phyloP scores from a whole-genome alignment of 306 rosid species.

The Prunus kanzakura region DNA sequence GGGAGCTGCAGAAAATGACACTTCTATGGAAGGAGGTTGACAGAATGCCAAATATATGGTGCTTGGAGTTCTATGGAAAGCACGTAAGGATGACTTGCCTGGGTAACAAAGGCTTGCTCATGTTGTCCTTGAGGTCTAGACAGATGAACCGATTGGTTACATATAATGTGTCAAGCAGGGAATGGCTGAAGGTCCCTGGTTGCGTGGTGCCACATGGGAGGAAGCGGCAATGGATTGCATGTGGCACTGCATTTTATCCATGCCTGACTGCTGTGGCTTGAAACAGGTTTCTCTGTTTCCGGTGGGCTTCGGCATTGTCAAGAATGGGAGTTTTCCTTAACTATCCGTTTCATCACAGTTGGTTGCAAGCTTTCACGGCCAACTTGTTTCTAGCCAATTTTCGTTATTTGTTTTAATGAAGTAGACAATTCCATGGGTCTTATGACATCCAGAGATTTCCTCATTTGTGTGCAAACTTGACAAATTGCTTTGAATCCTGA shows the following conservation, averaged over 20 bases:
- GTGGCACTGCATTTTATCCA: conserved; percentile 82
- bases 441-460: conserved; percentile 10
- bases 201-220: conserved; percentile 60
- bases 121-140: conserved; percentile 74
- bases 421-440: conserved; percentile 30
- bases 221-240: conserved; percentile 65
- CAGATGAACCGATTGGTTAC: conserved; percentile 70
- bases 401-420: conserved; percentile 24
- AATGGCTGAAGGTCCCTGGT: conserved; percentile 86
- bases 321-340: conserved; percentile 1
- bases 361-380: conserved; percentile 24
- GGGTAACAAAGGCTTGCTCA: conserved; percentile 89
- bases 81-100: conserved; percentile 88
- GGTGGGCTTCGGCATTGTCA: conserved; percentile 19
- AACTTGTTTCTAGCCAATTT: conserved; percentile 23
- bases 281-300: conserved; percentile 25
- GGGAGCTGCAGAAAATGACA: conserved; percentile 98
- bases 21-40: conserved; percentile 99
- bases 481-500: conserved; percentile 22
- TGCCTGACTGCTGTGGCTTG: conserved; percentile 63
- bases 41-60: conserved; percentile 99
- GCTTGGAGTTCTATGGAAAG: conserved; percentile 99
- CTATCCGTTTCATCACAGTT: conserved; percentile 19
- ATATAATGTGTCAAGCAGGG: conserved; percentile 57
- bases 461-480: conserved; percentile 30